Base-by-base conservation (phyloP, 1,284 basidiomycete genomes). In the Ceratobasidium papillatum region DNA sequence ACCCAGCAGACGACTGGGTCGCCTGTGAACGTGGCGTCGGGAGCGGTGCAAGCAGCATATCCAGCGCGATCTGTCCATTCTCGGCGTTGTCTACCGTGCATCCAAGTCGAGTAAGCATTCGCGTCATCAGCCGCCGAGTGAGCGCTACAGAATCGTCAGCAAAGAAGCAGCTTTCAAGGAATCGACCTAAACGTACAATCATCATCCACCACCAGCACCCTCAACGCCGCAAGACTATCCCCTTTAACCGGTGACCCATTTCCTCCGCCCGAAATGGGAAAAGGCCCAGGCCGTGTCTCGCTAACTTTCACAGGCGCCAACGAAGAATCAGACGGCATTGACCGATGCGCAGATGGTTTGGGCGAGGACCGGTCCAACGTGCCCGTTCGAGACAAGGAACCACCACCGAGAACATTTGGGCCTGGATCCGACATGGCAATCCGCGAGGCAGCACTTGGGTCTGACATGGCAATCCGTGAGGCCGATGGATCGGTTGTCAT, bases 71-170 rank as follows among this genome's bases (percentile, higher is more conserved):
- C 43, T 75, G 74, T 32, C 74, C 74, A 25, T 97, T 95, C 82
- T 95, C 93, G 22, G 95, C 94, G 4, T 89, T 90, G 2, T 87
- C 84, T 25, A 96, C 94, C 56, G 82, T 81, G 81, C 93, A 94
- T 0, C 94, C 94, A 3, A 96, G 83, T 19, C 94, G 86, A n/a
- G 88, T 87, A 68, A 96, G 85, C 83, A 95, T 90, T 47, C 94
- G 87, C 61, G 87, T 88, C 94, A 96, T 95, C 76, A 96, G 84
- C 76, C 86, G 89, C 59, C 94, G 88, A 49, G 94, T 96, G 75
- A 96, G 82, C 34, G 86, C 66, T 71, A 71, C 38, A n/a, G 9
- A 41, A n/a, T 11, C 36, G 43, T 63, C 19, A 63, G 22, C 32
- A 14, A 68, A 34, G 25, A 2, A 22, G 34, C 25, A 14, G 32